Base-by-base conservation (phyloP, 352 stramenopile species). In the Phytophthora crassamura region DNA sequence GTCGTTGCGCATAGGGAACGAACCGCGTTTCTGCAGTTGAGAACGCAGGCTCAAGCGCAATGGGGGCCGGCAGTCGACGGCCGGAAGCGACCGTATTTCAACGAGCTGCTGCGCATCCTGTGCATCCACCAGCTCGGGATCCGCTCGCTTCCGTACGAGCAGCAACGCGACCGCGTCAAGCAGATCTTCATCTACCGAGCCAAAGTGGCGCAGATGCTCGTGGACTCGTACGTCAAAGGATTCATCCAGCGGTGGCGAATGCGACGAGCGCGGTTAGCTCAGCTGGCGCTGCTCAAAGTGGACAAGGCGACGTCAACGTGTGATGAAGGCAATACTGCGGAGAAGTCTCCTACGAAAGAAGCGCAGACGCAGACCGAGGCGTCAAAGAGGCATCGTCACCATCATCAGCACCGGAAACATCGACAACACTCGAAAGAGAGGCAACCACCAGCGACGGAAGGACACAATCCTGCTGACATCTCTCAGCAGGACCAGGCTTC, bases 111-210 rank as follows among this genome's bases (percentile, higher is more conserved):
- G 25, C 84, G 84, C 20, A 78, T 84, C 16, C 51, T 93, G 51
- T 93, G 82, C 53, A 93, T 93, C 46, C 82, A 93, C 41, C 84
- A 93, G 18, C 67, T 93, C n/a, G 84, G 84, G 7, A 93, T 93
- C 45, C 82, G 82, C 15, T 88, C 82, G 30, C 66, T 93, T 36
- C 82, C 82, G 15, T 93, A 93, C 59, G 84, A 93, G 56, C 84
- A 93, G 59, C 84, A 91, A 55, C 75, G 84, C 55, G 84, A 91
- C 54, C 84, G 84, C 8, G 84, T 93, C 48, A 93, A 93, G 53
- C 82, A 93, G 64, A 93, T 93, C 61, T 93, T 93, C 49, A 84
- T 93, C 70, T 91, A 89, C 60, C 69, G 81, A 4, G 84, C 80
- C 38, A 91, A 91, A 56, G 79, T 93, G 32, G 82, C 84, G 20